Evolutionary conservation across 805 yeast genomes (phyloP).

Genomic region (Deakozyma indianensis): DNA sequence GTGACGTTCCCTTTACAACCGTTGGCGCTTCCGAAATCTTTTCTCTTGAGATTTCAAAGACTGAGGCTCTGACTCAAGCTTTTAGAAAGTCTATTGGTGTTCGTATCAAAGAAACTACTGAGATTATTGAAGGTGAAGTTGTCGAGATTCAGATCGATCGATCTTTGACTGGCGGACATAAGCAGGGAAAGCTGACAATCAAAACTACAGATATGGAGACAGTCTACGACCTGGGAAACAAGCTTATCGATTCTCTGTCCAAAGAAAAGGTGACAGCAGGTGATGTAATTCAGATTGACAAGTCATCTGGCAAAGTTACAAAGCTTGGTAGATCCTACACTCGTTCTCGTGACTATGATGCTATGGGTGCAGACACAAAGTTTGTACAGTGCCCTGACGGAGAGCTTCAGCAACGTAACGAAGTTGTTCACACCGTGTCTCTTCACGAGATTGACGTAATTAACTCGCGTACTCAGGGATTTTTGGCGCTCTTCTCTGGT

Average conservation of each 20-base stretch:
- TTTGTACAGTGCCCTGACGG: constrained; percentile 99
- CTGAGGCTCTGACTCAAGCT: constrained; percentile 93
- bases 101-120: constrained; percentile 91
- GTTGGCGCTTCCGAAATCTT: constrained; percentile 90
- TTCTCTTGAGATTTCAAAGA: constrained; percentile 82
- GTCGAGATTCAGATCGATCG: constrained; percentile 93
- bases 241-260: constrained; percentile 87
- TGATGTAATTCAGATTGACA: constrained; percentile 89
- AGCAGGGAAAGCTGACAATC: constrained; percentile 94
- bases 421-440: constrained; percentile 95
- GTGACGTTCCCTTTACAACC: constrained; percentile 87
- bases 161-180: constrained; percentile 92
- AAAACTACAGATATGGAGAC: constrained; percentile 98
- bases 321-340: constrained; percentile 93
- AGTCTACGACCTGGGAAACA: constrained; percentile 84
- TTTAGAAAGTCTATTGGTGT: constrained; percentile 93
- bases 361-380: constrained; percentile 96
- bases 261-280: constrained; percentile 95
- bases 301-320: constrained; percentile 86
- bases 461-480: constrained; percentile 95
- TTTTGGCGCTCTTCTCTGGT: constrained; percentile 86
- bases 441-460: constrained; percentile 96
- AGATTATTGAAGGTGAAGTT: constrained; percentile 96
- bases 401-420: constrained; percentile 89
- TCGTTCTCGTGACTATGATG: constrained; percentile 94